phyloP scores from a whole-genome alignment of 345 rosid species.

The Lepidium didymum region DNA sequence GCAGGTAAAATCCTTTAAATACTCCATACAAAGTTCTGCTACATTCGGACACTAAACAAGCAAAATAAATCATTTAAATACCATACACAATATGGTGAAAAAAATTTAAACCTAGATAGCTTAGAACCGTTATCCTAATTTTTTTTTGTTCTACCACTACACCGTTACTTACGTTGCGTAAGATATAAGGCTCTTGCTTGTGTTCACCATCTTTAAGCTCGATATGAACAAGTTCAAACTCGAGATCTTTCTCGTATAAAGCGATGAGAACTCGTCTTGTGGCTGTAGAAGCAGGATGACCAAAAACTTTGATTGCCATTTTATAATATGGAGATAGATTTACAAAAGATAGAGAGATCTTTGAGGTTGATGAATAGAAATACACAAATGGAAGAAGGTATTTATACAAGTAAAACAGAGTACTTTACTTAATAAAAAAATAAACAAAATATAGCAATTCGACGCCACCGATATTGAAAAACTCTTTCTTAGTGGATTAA shows the following conservation, averaged over 20 bases:
- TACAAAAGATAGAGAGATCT: too few species aligned
- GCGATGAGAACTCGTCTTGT: conserved; percentile 36
- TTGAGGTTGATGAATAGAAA: conserved; percentile 8
- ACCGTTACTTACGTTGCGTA: conserved; percentile 25
- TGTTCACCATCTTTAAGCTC: conserved; percentile 26
- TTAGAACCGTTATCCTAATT: too few species aligned
- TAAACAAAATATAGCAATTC: neutral
- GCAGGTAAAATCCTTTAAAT: too few species aligned
- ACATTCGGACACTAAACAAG: too few species aligned
- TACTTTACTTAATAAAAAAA: neutral
- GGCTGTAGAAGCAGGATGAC: conserved; percentile 23
- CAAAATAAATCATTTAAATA: too few species aligned
- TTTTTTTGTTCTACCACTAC: too few species aligned
- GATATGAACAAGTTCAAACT: conserved; percentile 26
- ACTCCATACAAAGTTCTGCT: too few species aligned
- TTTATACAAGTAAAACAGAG: conserved; percentile 11
- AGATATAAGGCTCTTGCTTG: conserved; percentile 24
- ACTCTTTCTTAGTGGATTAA: neutral
- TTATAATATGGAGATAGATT: neutral
- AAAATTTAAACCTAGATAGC: too few species aligned
- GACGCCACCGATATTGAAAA: conserved; percentile 11
- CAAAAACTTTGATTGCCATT: conserved; percentile 29
- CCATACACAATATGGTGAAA: too few species aligned
- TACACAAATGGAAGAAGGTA: neutral
- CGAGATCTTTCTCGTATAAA: conserved; percentile 31